Base-by-base conservation (phyloP, 2,329 filamentous ascomycete genomes). In the Fusarium devonianum region DNA sequence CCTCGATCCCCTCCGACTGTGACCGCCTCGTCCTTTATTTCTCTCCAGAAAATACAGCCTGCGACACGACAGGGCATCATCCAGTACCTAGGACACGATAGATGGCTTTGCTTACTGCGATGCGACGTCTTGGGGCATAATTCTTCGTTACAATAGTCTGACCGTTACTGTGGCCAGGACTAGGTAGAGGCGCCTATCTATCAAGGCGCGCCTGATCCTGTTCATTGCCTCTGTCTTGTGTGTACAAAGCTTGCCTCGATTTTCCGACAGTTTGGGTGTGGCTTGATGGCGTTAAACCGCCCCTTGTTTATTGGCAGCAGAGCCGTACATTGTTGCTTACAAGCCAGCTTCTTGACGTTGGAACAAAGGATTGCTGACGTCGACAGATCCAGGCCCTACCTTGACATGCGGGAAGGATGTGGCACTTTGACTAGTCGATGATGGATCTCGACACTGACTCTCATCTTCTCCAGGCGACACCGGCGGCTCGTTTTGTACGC, bases 251-350 rank as follows among this genome's bases (percentile, higher is more conserved):
- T 51, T 54, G 45, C 48, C 45, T 41, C 41, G 26, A 50, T 50
- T 53, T 53, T 53, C 56, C 49, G 53, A 56, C 45, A 38, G 28
- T 28, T 36, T 56, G 49, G 56, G 38, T 56, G 56, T 56, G 56
- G 53, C 53, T 48, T 30, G 42, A 58, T 50, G 48, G 55, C 55
- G 53, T 29, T 32, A 39, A 40, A 40, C 28, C 43, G 33, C 43
- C 35, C 44, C 55, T 45, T 56, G 41, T 21, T 18, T 19, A 22
- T 44, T 36, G 22, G 23, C 16, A 35, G 30, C 22, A 28, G 11
- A 26, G 18, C 26, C 21, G 13, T 19, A n/a, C n/a, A 10, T 28
- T 23, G 41, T 28, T 29, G 18, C 17, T 16, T 12, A n/a, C 22
- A 29, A 35, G 17, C 21, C 17, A 23, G 22, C 26, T 17, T 26